Conservation (phyloP, 805 yeast species). For the Torulaspora gathmanii region DNA sequence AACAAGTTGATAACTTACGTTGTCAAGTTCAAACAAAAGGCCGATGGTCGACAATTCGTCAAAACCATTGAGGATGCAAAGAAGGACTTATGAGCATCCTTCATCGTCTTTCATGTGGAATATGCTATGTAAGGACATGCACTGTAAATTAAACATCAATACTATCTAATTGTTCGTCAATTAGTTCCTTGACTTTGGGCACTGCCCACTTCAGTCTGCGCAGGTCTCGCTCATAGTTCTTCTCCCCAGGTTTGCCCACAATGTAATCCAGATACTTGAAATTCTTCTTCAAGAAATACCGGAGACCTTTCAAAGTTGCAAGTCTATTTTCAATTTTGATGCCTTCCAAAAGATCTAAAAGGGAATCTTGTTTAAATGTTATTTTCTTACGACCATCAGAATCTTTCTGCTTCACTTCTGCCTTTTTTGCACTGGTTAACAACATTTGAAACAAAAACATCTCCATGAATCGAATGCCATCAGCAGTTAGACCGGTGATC, state of each 20-base stretch:
- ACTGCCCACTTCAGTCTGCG: constrained; percentile 35
- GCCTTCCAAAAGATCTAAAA: constrained; percentile 25
- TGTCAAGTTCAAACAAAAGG: constrained; percentile 58
- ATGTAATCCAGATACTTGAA: constrained; percentile 26
- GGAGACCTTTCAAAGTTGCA: constrained; percentile 33
- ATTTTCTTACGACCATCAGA: constrained; percentile 27
- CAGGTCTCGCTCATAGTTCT: constrained; percentile 27
- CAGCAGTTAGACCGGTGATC: constrained; percentile 55
- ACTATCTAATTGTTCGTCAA: constrained; percentile 18
- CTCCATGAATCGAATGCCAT: constrained; percentile 66
- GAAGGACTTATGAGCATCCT: constrained; percentile 26
- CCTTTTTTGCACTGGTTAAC: constrained; percentile 58
- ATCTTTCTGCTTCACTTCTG: constrained; percentile 42
- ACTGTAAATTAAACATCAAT: constrained; percentile 9
- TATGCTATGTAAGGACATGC: constrained; percentile 6
- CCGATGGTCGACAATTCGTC: constrained; percentile 35
- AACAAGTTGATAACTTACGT: constrained; percentile 64
- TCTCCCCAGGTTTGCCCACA: constrained; percentile 16
- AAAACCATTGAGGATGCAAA: constrained; percentile 33
- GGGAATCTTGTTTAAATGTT: constrained; percentile 30
- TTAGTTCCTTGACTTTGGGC: constrained; percentile 11
- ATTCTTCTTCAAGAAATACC: constrained; percentile 31
- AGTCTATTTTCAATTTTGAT: constrained; percentile 27
- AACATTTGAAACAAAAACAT: constrained; percentile 64
- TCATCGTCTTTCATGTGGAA: neutral